These are phyloP conservation scores for Talaromyces wortmannii DNA, from an alignment of 495 filamentous ascomycete genomes.

Conservation along the genomic window DNA sequence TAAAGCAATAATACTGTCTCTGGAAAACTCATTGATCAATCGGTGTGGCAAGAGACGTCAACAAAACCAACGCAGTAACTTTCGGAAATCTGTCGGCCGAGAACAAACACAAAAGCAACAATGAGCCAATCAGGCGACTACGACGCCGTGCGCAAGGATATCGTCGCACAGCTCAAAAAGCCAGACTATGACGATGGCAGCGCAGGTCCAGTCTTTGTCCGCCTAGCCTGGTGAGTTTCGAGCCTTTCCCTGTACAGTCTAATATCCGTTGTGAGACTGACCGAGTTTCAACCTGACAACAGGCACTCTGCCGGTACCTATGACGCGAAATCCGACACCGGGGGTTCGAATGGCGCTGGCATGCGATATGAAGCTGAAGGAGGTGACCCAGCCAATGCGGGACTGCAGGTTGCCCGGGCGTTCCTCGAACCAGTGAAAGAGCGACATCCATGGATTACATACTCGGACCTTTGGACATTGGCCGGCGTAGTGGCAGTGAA, in stretches of 20 bases:
- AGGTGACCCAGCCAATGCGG: slow-evolving; percentile 57
- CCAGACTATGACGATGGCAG: slow-evolving; percentile 58
- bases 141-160: slow-evolving; percentile 47
- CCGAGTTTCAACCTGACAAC: slow-evolving; percentile 5
- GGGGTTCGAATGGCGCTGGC: slow-evolving; percentile 56
- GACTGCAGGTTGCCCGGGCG: slow-evolving; percentile 53
- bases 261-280: slow-evolving; percentile 8
- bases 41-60: too few relatives aligned
- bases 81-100: slow-evolving; percentile 20
- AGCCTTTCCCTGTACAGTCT: slow-evolving; percentile 6
- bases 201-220: slow-evolving; percentile 54
- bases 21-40: too few relatives aligned
- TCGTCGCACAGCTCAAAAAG: slow-evolving; percentile 46
- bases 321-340: slow-evolving; percentile 49
- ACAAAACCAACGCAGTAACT: background rate
- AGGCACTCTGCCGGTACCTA: slow-evolving; percentile 59
- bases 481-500: slow-evolving; percentile 51
- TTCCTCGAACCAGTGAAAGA: slow-evolving; percentile 56
- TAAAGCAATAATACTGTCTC: too few relatives aligned
- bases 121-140: slow-evolving; percentile 34
- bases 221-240: slow-evolving; percentile 49
- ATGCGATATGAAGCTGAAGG: slow-evolving; percentile 60
- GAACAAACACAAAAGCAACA: slow-evolving; percentile 16
- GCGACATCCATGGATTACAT: slow-evolving; percentile 55
- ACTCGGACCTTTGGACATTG: slow-evolving; percentile 57